Base-by-base conservation (phyloP, 2,329 filamentous ascomycete genomes). In the Colletotrichum karsti region DNA sequence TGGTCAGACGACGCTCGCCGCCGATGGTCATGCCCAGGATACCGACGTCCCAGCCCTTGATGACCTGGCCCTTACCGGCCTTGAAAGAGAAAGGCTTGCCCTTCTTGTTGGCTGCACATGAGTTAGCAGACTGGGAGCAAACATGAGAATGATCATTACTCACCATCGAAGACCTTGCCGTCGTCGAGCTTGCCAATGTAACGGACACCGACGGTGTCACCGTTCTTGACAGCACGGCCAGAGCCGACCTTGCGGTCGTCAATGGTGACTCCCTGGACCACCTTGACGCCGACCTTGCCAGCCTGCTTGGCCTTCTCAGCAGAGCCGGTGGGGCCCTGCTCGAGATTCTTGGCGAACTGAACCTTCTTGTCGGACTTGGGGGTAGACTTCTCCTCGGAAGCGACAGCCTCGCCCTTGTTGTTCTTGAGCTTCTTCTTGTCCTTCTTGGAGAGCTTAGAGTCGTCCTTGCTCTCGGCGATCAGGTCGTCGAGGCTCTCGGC, bases 41-140 rank as follows among this genome's bases (percentile, higher is more conserved):
- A 83, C 96, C 96, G 72, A 98, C 89, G 80, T 99, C 97, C 97
- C 96, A 98, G 74, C 96, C 96, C 88, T 97, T 96, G 86, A 99
- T 99, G 76, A 99, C 97, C 82, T 98, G 93, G 70, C 95, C 95
- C 78, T 91, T 90, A 74, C 96, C 97, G 69, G 97, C 90, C 87
- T 95, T 97, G 90, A 98, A 98, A 73, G 88, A 88, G 85, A 99
- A 99, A 66, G 97, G 95, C 86, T 97, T 95, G 76, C 96, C 96
- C 86, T 97, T 98, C 89, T 98, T 99, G 89, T 99, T 98, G 82
- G 94, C 93, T 95, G 75, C 46, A 72, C 4, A 37, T 48, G 20
- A 10, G 57, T 70, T 62, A 70, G 61, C 71, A 33, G 59, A 61
- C 41, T 46, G 28, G 53, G 15, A 5, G 64, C 22, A 42, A n/a